Conservation (phyloP, 1,284 basidiomycete genomes). For the Peniophora sp. region DNA sequence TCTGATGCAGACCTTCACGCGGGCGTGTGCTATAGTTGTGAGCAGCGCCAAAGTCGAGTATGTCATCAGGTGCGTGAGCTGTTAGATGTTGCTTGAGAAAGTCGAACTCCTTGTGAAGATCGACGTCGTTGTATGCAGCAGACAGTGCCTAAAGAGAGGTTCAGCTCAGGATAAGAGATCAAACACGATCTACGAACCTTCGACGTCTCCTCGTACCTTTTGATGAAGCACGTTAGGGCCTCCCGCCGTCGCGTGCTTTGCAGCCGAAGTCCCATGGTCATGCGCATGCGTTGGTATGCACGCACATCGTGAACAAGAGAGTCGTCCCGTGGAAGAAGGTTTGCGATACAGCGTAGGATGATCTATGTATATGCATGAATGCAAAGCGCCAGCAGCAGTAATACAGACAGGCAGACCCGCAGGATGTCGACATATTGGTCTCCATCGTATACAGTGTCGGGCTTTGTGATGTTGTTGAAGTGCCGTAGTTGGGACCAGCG, state of each 20-base stretch:
- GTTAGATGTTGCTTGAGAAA: conserved; percentile 13
- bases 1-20: conserved; percentile 20
- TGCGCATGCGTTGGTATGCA: conserved; percentile 13
- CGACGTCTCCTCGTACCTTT: too few species aligned
- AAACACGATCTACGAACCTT: too few species aligned
- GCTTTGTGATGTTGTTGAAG: not conserved
- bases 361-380: not conserved
- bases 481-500: conserved; percentile 13
- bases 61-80: conserved; percentile 7
- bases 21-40: conserved; percentile 16
- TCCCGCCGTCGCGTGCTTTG: too few species aligned
- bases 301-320: conserved; percentile 17
- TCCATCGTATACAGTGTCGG: not conserved
- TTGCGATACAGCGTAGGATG: conserved; percentile 15
- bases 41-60: conserved; percentile 13
- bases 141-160: too few species aligned
- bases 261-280: conserved; percentile 16
- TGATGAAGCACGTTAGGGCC: too few species aligned
- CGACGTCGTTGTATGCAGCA: too few species aligned
- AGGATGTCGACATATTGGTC: conserved; percentile 6
- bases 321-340: conserved; percentile 15
- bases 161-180: too few species aligned
- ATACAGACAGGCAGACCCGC: not conserved
- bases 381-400: not conserved
- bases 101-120: conserved; percentile 8